Conservation (phyloP, 768 basidiomycete genomes). For the Multifurca ochricompacta region DNA sequence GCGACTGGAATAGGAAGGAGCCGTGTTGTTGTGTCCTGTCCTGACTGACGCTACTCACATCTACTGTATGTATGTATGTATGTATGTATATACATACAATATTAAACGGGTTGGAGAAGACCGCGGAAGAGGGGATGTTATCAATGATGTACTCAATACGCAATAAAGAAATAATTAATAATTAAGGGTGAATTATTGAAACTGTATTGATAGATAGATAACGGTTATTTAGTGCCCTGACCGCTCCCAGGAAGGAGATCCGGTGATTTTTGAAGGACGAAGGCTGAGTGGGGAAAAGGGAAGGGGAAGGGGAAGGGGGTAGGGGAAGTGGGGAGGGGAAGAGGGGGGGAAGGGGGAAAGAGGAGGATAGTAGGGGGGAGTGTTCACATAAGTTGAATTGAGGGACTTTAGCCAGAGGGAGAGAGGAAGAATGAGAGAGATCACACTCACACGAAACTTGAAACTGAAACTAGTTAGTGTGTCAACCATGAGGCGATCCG, state of each 20-base stretch:
- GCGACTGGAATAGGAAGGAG: slow-evolving; percentile 1
- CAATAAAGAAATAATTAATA: background rate
- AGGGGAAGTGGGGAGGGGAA: too few species aligned
- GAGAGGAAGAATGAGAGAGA: too few species aligned
- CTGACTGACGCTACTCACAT: background rate
- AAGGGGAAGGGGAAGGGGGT: too few species aligned
- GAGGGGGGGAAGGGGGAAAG: too few species aligned
- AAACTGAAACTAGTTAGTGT: too few species aligned
- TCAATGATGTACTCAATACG: background rate
- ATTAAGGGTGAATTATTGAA: background rate
- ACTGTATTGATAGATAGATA: slow-evolving; percentile 1
- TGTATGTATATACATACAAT: background rate
- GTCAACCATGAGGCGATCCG: slow-evolving; percentile 13
- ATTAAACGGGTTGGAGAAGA: background rate
- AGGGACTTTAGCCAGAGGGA: slow-evolving; percentile 20
- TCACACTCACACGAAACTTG: too few species aligned
- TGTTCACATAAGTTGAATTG: background rate
- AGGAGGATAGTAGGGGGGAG: background rate
- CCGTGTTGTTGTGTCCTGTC: background rate
- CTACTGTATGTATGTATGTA: too few species aligned
- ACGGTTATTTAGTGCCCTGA: background rate
- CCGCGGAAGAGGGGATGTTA: background rate
- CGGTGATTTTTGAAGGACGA: background rate
- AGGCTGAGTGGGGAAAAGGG: too few species aligned
- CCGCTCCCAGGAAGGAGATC: background rate